Base-by-base conservation (phyloP, 345 rosid species). In the Rhizophora apiculata region DNA sequence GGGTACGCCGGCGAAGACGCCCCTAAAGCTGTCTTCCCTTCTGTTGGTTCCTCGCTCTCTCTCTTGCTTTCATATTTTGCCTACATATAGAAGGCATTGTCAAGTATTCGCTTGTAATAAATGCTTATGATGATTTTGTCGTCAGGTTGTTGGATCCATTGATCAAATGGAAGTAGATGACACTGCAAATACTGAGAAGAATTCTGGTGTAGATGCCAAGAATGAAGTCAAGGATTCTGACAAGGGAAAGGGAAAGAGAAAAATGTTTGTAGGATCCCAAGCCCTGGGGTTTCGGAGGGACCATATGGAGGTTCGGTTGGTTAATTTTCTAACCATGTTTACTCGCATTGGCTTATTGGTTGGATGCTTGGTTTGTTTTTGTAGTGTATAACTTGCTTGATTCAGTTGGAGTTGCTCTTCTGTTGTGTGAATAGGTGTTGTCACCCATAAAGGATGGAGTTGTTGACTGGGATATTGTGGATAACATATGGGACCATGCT, bases 1-100 rank as follows among this genome's bases (percentile, higher is more conserved):
- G 99, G 99, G 69, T 96, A 90, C 77, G 99, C 99, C 8, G 99
- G 98, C 5, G 99, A 96, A 85, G 99, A 96, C 84, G 95, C 97
- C 75, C 98, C 98, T 51, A 96, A 96, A 79, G 99, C 99, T 48
- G 98, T 96, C 6, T 96, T 96, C 64, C 97, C 99, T 75, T 92
- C 99, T 31, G 97, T 92, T 72, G 86, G 88, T 71, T 34, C 65
- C 65, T 61, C 61, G 29, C 34, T 58, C 24, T 30, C 51, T 39
- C 58, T 54, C 58, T 34, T 2, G 9, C 58, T 20, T 11, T 15
- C 31, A 13, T 68, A 8, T 34, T 63, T 65, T 63, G 16, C 18
- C 16, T 43, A 15, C n/a, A 6, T 54, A 13, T 53, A 36, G 27
- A 32, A 2, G 62, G 13, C 51, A 55, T 63, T n/a, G 31, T 63